Percentiles rank a stretch among this genome's conserved stretches.
Evolutionary conservation across 495 filamentous ascomycete species (phyloP).

Genomic region (Trypethelium eluteriae): DNA sequence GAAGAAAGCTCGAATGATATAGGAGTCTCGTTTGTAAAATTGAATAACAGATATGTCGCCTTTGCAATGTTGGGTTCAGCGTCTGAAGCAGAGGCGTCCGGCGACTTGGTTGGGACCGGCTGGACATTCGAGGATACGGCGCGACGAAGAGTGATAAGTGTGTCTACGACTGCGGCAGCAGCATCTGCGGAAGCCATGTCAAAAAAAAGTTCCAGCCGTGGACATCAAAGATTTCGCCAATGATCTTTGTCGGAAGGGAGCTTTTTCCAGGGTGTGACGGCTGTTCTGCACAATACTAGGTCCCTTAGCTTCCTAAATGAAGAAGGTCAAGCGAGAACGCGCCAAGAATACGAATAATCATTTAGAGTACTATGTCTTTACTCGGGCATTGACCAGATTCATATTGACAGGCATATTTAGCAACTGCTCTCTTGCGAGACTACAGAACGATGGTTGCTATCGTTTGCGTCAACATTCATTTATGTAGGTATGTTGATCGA

Average conservation of each 20-base stretch:
- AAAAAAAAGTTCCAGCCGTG: neutral
- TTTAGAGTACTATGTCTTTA: no score
- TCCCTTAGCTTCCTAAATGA: neutral
- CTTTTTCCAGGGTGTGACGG: neutral
- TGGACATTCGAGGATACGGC: constrained; percentile 60
- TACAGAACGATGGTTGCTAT: neutral
- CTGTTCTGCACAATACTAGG: neutral
- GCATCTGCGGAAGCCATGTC: constrained; percentile 10
- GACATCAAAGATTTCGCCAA: neutral
- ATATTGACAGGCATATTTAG: no score
- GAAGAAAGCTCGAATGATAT: constrained; percentile 29
- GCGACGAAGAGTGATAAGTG: constrained; percentile 70
- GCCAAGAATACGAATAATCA: neutral
- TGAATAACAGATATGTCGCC: constrained; percentile 78
- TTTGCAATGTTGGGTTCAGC: constrained; percentile 53
- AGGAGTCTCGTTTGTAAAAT: constrained; percentile 44
- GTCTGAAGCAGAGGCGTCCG: constrained; percentile 47
- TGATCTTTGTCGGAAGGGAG: neutral
- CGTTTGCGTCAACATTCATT: no score
- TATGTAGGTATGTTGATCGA: neutral
- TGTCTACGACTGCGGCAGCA: constrained; percentile 40
- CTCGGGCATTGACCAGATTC: no score
- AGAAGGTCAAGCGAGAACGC: neutral
- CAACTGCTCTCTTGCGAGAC: no score
- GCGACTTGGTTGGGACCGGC: constrained; percentile 61